Evolutionary conservation across 208 protist species (phyloP).

Genomic region (Baffinella frigidus): DNA sequence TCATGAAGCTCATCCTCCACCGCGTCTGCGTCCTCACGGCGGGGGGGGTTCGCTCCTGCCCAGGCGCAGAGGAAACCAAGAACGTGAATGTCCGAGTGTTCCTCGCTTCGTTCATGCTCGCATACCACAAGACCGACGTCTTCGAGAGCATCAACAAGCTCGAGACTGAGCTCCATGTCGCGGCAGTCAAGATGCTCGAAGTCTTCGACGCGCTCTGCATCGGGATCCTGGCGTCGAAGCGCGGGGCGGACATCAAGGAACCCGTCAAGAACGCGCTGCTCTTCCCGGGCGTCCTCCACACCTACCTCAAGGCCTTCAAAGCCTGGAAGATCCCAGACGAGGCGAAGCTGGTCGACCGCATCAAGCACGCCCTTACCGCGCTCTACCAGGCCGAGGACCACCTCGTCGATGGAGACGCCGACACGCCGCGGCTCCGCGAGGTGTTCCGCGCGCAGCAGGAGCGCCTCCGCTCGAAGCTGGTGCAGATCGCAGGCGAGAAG

Average conservation of each 20-base stretch:
- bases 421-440: not conserved
- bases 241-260: not conserved
- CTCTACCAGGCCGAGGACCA: conserved; percentile 18
- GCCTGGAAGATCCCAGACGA: conserved; percentile 36
- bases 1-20: no score
- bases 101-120: conserved; percentile 14
- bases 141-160: not conserved
- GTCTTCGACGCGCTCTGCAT: not conserved
- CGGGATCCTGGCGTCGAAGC: not conserved
- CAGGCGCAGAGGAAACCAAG: no score
- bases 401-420: not conserved
- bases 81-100: conserved; percentile 39
- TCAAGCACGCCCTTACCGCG: conserved; percentile 37
- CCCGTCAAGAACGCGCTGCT: no score
- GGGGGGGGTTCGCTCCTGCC: no score
- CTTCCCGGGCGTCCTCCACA: not conserved
- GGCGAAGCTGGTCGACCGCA: not conserved
- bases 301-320: conserved; percentile 30
- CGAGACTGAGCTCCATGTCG: not conserved
- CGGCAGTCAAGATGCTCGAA: not conserved
- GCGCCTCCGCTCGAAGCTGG: not conserved
- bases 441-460: conserved; percentile 24
- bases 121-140: not conserved
- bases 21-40: no score
- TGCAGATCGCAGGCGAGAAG: conserved; percentile 13